Evolutionary conservation across 2,329 filamentous ascomycete species (phyloP).

Genomic region (Penicillium verrucosum): DNA sequence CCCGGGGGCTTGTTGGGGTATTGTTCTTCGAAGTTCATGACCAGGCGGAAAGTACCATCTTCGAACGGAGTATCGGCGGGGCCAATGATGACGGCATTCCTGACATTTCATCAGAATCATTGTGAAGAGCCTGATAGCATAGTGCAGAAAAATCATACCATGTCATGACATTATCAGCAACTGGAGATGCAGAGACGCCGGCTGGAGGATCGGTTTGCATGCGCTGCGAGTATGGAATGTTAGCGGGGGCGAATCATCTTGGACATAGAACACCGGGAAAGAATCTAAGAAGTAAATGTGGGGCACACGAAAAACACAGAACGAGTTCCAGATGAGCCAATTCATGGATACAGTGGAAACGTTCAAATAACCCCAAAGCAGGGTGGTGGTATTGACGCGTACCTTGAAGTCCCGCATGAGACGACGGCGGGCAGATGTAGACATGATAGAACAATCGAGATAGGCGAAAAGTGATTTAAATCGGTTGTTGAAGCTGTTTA

Average conservation of each 20-base stretch:
- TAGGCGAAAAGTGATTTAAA: neutral
- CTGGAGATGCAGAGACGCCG: slow-evolving; percentile 91
- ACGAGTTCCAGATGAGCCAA: neutral
- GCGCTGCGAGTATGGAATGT: slow-evolving; percentile 56
- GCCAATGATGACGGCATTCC: slow-evolving; percentile 98
- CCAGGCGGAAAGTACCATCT: slow-evolving; percentile 93
- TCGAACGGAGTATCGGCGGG: slow-evolving; percentile 97
- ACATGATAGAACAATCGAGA: slow-evolving; percentile 54
- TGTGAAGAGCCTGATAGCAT: neutral
- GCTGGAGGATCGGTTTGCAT: slow-evolving; percentile 99
- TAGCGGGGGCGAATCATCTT: slow-evolving; percentile 11
- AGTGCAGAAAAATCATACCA: slow-evolving; percentile 25
- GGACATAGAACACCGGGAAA: neutral
- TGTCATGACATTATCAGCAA: slow-evolving; percentile 57
- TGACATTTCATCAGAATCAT: slow-evolving; percentile 38
- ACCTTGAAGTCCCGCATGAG: slow-evolving; percentile 99
- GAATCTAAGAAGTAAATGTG: neutral
- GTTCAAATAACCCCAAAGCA: neutral
- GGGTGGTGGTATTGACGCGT: slow-evolving; percentile 28
- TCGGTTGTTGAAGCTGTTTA: neutral
- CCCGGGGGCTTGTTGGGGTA: slow-evolving; percentile 98
- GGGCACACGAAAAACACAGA: neutral
- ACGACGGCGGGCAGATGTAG: slow-evolving; percentile 88
- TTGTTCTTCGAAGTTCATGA: slow-evolving; percentile 99
- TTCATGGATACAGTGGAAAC: neutral